Evolutionary conservation across 2,329 filamentous ascomycete species (phyloP).

Genomic region (Kalaharituber pfeilii): DNA sequence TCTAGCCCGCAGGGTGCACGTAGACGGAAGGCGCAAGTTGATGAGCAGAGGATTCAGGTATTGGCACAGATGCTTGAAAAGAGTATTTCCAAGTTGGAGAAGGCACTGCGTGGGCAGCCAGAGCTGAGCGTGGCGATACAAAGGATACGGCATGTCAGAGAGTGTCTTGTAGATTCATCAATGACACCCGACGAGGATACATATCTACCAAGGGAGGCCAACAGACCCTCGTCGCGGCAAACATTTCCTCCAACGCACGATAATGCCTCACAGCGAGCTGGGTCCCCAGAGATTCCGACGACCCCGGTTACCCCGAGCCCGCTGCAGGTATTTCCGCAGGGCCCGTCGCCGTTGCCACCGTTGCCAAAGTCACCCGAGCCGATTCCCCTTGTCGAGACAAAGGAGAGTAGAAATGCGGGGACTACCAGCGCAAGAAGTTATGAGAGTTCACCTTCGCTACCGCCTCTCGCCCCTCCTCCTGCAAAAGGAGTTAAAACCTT

Average conservation of each 20-base stretch:
- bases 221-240: no score
- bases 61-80: slow-evolving; percentile 16
- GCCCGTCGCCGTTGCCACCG: neutral
- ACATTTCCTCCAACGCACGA: no score
- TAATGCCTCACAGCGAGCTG: no score
- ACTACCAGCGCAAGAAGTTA: no score
- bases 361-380: neutral
- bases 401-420: no score
- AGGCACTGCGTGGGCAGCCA: slow-evolving; percentile 10
- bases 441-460: neutral
- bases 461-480: neutral
- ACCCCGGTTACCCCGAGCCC: neutral
- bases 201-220: no score
- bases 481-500: neutral
- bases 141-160: slow-evolving; percentile 30
- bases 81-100: slow-evolving; percentile 14
- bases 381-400: no score
- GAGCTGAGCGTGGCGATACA: slow-evolving; percentile 52
- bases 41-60: slow-evolving; percentile 16
- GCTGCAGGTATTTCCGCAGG: neutral
- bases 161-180: neutral
- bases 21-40: slow-evolving; percentile 11
- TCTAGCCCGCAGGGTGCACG: slow-evolving; percentile 7
- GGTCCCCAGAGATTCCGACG: neutral
- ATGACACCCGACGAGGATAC: no score